These are phyloP conservation scores for Triticum turgidum DNA, from an alignment of 176 grass and related monocot species.

Conservation along the genomic window DNA sequence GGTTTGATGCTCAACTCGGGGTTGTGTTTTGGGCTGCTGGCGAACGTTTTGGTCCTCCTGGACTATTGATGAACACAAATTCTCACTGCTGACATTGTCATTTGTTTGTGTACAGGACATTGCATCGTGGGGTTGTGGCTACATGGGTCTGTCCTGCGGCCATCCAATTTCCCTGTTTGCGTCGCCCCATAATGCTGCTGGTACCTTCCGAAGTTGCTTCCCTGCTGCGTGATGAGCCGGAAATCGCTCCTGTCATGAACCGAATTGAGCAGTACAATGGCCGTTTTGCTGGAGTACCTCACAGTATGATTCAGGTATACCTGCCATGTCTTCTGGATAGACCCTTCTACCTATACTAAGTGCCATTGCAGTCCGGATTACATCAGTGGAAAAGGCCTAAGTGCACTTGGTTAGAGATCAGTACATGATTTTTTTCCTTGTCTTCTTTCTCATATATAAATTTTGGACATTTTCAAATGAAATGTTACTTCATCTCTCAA, in stretches of 20 bases:
- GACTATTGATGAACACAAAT: neutral
- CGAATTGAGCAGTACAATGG: slow-evolving; percentile 33
- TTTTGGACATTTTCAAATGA: too few relatives aligned
- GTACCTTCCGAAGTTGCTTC: slow-evolving; percentile 37
- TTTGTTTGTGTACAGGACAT: slow-evolving; percentile 6
- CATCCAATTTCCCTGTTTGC: slow-evolving; percentile 40
- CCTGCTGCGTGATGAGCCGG: slow-evolving; percentile 23
- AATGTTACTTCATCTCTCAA: neutral
- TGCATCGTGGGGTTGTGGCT: slow-evolving; percentile 47
- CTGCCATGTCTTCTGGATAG: neutral
- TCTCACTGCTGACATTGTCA: neutral
- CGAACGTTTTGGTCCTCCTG: neutral
- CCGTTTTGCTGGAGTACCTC: slow-evolving; percentile 26
- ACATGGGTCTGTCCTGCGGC: slow-evolving; percentile 17
- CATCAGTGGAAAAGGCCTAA: neutral
- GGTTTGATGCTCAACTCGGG: neutral
- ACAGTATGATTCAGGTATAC: slow-evolving; percentile 36
- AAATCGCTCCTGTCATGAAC: slow-evolving; percentile 7
- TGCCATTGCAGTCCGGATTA: neutral
- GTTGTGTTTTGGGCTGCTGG: neutral
- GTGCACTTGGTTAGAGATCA: neutral
- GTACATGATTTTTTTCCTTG: neutral
- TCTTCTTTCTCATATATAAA: neutral
- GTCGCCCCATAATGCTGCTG: slow-evolving; percentile 32
- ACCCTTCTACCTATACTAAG: neutral